Evolutionary conservation across 1,284 basidiomycete species (phyloP).

Genomic region (Erythrobasidium hasegawianum): DNA sequence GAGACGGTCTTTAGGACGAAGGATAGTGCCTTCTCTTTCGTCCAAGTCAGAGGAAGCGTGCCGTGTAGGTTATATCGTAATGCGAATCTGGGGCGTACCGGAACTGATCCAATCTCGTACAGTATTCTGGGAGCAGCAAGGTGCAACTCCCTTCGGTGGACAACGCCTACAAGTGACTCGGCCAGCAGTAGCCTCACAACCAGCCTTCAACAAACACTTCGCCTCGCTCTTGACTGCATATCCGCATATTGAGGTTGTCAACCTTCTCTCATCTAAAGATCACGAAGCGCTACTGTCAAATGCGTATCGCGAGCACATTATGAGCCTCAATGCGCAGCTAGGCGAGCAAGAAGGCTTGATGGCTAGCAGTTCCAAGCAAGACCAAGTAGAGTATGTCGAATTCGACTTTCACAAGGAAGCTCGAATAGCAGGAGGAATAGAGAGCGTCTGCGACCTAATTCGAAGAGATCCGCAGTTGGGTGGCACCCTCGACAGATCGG

Average conservation of each 20-base stretch:
- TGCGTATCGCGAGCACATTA: slow-evolving; percentile 75
- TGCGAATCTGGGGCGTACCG: not conserved
- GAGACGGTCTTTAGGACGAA: slow-evolving; percentile 84
- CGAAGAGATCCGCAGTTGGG: slow-evolving; percentile 56
- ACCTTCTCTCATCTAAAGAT: slow-evolving; percentile 63
- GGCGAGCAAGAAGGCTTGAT: slow-evolving; percentile 26
- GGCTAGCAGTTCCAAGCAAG: not conserved
- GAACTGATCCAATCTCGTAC: too few species aligned
- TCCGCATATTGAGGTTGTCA: slow-evolving; percentile 42
- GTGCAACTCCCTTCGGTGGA: slow-evolving; percentile 67
- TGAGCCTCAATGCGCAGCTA: slow-evolving; percentile 51
- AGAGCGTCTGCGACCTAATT: slow-evolving; percentile 68
- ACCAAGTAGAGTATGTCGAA: slow-evolving; percentile 60
- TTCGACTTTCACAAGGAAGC: slow-evolving; percentile 93
- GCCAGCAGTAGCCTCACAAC: slow-evolving; percentile 84
- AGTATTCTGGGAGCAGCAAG: slow-evolving; percentile 99
- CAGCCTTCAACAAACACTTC: slow-evolving; percentile 92
- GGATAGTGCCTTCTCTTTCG: slow-evolving; percentile 79
- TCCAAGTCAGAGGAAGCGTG: slow-evolving; percentile 88
- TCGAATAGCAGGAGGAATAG: slow-evolving; percentile 71
- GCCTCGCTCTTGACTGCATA: slow-evolving; percentile 58
- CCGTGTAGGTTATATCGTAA: slow-evolving; percentile 57
- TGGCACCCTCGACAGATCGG: slow-evolving; percentile 70
- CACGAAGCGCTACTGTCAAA: slow-evolving; percentile 79
- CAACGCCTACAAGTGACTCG: slow-evolving; percentile 88